Conservation (phyloP, 352 stramenopile species). For the Elongisporangium anandrum region DNA sequence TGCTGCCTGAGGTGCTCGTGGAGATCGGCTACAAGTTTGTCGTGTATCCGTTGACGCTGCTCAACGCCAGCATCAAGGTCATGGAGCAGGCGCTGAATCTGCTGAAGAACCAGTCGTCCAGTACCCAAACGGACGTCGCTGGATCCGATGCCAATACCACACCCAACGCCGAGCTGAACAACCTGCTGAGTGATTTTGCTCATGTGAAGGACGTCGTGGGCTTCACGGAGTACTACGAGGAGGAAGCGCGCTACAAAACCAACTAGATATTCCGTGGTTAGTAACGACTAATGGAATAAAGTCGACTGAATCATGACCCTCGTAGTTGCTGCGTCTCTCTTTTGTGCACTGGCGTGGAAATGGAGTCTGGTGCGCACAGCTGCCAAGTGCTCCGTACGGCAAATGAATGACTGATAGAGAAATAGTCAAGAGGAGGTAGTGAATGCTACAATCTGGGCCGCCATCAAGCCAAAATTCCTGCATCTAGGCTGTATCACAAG, state of each 20-base stretch:
- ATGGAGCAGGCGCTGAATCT: slow-evolving; percentile 87
- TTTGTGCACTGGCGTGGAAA: too few species aligned
- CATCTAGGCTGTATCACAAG: too few species aligned
- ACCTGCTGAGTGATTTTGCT: slow-evolving; percentile 86
- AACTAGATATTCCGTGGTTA: too few species aligned
- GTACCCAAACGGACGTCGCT: background rate
- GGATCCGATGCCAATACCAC: slow-evolving; percentile 19
- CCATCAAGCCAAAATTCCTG: too few species aligned
- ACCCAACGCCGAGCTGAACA: slow-evolving; percentile 53
- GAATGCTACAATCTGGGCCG: too few species aligned
- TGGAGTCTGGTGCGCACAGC: too few species aligned
- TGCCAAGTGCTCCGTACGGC: too few species aligned
- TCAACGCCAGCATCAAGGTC: slow-evolving; percentile 91
- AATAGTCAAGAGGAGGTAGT: too few species aligned
- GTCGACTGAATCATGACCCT: too few species aligned
- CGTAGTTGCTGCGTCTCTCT: too few species aligned
- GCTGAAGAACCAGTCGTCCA: slow-evolving; percentile 56
- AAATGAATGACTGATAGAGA: too few species aligned
- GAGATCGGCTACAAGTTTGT: slow-evolving; percentile 93
- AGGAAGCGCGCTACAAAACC: slow-evolving; percentile 63
- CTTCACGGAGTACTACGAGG: slow-evolving; percentile 89
- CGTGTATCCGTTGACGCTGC: slow-evolving; percentile 91
- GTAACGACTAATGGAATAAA: too few species aligned
- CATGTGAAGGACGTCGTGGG: slow-evolving; percentile 92
- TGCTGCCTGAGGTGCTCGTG: slow-evolving; percentile 82